Base-by-base conservation (phyloP, 2,329 filamentous ascomycete species). In the Arthroderma uncinatum region DNA sequence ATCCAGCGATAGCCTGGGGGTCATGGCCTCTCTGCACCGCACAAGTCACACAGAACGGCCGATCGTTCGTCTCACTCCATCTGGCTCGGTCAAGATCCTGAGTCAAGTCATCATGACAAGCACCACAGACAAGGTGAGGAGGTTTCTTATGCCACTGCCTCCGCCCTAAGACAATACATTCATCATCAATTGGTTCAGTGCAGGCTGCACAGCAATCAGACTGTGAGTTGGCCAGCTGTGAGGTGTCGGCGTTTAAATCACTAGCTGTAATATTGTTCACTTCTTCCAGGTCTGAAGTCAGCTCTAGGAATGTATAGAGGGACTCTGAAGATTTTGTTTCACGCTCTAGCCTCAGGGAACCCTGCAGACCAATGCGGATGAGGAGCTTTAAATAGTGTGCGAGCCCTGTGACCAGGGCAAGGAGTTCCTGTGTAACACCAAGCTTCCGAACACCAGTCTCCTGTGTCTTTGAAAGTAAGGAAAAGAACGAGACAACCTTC, bases 401-500 rank as follows among this genome's bases (percentile, higher is more conserved):
- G 54, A 98, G 80, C 36, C 93, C 92, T 39, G 93, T 98, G 55
- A 98, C 93, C 6, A 98, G 80, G 5, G 92, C 95, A n/a, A 98
- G 75, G n/a, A 98, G 80, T 70, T 98, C 93, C 70, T 98, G 93
- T 7, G 93, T 98, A 33, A 98, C 93, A 44, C 93, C 93, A 42
- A 97, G 82, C 69, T 96, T 93, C 58, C 89, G 82, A 37, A 88
- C 84, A n/a, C 86, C 88, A 7, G 85, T 89, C 67, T 96, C 91
- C 68, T 97, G 92, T 1, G 91, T 93, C 71, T 95, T 95, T 4
- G 92, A 95, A 7, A 98, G 79, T 16, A 98, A 77, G 10, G 90
- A 90, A 71, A 98, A 98, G 77, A 98, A 98, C 25, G 92, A 89
- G 4, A 98, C 93, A 56, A 98, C 95, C 73, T 98, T 98, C 74